Conservation (phyloP, 1,284 basidiomycete species). For the Uromyces viciae-fabae region DNA sequence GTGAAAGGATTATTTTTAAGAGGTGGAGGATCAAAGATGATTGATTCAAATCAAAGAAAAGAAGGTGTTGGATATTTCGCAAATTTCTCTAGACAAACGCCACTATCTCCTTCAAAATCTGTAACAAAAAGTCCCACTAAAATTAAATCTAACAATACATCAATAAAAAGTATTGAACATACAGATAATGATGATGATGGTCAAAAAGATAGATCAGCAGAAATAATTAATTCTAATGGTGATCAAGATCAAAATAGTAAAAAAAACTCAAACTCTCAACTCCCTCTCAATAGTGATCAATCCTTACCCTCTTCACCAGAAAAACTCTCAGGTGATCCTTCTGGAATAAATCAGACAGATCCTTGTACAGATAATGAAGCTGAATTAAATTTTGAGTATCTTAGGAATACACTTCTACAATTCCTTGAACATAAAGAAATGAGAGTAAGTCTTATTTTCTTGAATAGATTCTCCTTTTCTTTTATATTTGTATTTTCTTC, state of each 20-base stretch:
- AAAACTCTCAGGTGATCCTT: constrained; percentile 8
- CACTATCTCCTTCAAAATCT: too few relatives aligned
- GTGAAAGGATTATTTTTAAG: constrained; percentile 12
- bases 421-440: constrained; percentile 86
- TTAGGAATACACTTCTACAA: constrained; percentile 87
- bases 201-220: too few relatives aligned
- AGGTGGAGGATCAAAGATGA: too few relatives aligned
- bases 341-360: constrained; percentile 20
- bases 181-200: too few relatives aligned
- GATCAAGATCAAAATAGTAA: neutral
- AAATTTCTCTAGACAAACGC: neutral
- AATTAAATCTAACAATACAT: too few relatives aligned
- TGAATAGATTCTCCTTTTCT: constrained; percentile 44
- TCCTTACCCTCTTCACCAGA: neutral
- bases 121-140: too few relatives aligned
- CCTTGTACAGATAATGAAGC: constrained; percentile 64
- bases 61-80: constrained; percentile 41
- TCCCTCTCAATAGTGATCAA: too few relatives aligned
- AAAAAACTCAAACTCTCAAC: neutral
- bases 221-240: neutral
- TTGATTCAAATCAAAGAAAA: neutral
- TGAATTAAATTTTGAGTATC: constrained; percentile 89
- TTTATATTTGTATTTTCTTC: constrained; percentile 51
- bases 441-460: constrained; percentile 61
- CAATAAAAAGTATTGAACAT: too few relatives aligned